These are phyloP conservation scores for Pyrus communis DNA, from an alignment of 306 rosid species.

Conservation along the genomic window DNA sequence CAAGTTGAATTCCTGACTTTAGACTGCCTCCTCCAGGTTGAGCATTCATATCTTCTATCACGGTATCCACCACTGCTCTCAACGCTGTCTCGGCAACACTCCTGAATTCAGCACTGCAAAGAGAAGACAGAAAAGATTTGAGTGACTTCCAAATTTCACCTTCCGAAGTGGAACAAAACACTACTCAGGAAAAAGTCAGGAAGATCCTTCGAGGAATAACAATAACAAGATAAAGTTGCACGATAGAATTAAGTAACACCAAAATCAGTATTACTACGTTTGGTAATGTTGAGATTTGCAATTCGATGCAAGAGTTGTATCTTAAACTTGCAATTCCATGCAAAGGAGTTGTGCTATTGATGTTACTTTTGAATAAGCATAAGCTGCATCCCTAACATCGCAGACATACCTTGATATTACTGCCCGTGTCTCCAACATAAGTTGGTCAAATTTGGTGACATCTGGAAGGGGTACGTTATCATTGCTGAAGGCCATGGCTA, in stretches of 20 bases:
- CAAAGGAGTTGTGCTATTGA: not conserved
- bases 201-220: not conserved
- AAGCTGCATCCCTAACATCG: not conserved
- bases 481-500: constrained; percentile 24
- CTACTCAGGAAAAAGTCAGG: not conserved
- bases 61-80: constrained; percentile 45
- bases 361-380: not conserved
- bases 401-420: constrained; percentile 68
- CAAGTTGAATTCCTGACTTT: constrained; percentile 53
- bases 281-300: not conserved
- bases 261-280: not conserved
- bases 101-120: constrained; percentile 65
- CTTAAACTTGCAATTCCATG: not conserved
- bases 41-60: constrained; percentile 48
- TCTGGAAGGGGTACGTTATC: constrained; percentile 28
- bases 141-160: not conserved
- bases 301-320: not conserved
- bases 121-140: not conserved
- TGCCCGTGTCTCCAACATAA: constrained; percentile 64
- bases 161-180: not conserved
- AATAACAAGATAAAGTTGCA: not conserved
- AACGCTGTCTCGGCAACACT: constrained; percentile 53
- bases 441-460: constrained; percentile 58
- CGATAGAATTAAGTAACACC: not conserved
- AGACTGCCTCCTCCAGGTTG: constrained; percentile 49